Conservation (phyloP, 169 alveolate genomes). For the Ichthyophthirius multifiliis region DNA sequence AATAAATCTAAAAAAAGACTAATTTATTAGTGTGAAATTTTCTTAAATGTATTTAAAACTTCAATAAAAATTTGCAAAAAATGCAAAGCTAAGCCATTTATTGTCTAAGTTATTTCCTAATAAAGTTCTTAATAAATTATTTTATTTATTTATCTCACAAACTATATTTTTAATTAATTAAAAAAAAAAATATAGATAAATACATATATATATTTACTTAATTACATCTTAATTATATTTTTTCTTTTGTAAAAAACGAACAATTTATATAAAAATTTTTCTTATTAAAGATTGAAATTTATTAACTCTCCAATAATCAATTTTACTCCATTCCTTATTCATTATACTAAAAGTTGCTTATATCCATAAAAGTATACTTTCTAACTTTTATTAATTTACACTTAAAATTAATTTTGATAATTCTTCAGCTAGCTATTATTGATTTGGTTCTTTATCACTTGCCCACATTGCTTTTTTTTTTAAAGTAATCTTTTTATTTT, state of each 20-base stretch:
- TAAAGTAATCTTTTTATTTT: not conserved
- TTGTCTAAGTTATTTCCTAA: not conserved
- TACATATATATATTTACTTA: not conserved
- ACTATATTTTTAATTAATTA: not conserved
- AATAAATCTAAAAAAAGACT: not conserved
- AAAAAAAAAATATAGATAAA: not conserved
- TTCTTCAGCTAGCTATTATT: conserved; percentile 8
- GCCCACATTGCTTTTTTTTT: conserved; percentile 12
- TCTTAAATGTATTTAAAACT: not conserved
- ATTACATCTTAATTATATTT: not conserved
- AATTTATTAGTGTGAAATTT: not conserved
- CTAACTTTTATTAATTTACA: not conserved
- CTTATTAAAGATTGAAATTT: not conserved
- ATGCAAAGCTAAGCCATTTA: conserved; percentile 3
- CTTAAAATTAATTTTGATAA: not conserved
- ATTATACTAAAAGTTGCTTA: conserved; percentile 5
- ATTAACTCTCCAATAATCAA: conserved; percentile 20
- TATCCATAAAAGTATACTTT: not conserved
- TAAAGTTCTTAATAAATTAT: not conserved
- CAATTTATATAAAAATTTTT: not conserved
- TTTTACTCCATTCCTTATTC: conserved; percentile 13
- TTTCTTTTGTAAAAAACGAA: not conserved
- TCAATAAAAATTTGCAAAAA: not conserved
- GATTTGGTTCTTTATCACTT: conserved; percentile 7
- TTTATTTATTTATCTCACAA: not conserved